Evolutionary conservation across 345 rosid genomes (phyloP).

Genomic region (Hypericum perforatum): DNA sequence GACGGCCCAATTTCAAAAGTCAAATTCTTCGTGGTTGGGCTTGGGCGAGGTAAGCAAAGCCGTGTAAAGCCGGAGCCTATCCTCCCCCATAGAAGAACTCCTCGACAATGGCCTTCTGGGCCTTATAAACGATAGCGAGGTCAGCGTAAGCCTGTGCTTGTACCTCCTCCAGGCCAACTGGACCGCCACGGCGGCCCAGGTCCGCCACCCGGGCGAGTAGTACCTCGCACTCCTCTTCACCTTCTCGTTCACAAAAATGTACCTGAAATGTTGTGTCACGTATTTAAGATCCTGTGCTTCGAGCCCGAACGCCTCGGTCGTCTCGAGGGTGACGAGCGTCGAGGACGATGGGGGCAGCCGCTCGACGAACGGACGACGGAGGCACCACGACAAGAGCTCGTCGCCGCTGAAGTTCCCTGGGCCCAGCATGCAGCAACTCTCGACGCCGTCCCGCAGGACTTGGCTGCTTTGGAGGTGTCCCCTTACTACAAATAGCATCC

Average conservation of each 20-base stretch:
- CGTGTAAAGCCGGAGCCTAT: conserved; percentile 74
- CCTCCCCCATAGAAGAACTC: conserved; percentile 83
- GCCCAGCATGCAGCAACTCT: conserved; percentile 91
- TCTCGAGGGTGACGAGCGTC: conserved; percentile 76
- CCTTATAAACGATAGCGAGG: conserved; percentile 75
- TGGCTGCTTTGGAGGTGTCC: conserved; percentile 98
- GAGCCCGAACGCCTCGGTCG: conserved; percentile 86
- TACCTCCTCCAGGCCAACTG: conserved; percentile 97
- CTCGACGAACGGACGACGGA: conserved; percentile 78
- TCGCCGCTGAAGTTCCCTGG: conserved; percentile 97
- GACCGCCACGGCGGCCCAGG: conserved; percentile 94
- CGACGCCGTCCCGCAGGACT: conserved; percentile 67
- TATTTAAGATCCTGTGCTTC: conserved; percentile 87
- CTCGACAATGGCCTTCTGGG: conserved; percentile 83
- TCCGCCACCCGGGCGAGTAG: conserved; percentile 96
- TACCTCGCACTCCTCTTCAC: conserved; percentile 91
- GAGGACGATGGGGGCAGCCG: conserved; percentile 80
- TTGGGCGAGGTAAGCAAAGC: conserved; percentile 91
- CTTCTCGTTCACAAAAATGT: conserved; percentile 83
- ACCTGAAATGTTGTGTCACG: conserved; percentile 91
- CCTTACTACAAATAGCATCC: conserved; percentile 91
- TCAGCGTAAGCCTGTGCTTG: conserved; percentile 68
- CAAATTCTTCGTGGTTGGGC: conserved; percentile 90
- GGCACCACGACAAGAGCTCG: conserved; percentile 92
- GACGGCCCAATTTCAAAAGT: conserved; percentile 30